These are phyloP conservation scores for Ganoderma leucocontextum DNA, from an alignment of 1,284 basidiomycete genomes.

Conservation along the genomic window DNA sequence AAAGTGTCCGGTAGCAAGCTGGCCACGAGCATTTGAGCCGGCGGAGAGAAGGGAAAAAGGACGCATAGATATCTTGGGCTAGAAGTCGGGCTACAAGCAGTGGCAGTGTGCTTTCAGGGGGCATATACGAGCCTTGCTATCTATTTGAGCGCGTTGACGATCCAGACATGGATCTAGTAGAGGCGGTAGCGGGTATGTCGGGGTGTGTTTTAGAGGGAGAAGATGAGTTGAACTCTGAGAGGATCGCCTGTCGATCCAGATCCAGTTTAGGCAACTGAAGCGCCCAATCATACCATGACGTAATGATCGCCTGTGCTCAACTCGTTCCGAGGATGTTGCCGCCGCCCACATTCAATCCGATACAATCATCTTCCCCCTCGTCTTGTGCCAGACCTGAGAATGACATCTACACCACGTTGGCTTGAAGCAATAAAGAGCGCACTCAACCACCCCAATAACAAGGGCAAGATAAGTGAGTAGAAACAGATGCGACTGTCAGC, in stretches of 20 bases:
- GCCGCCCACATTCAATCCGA: too few species aligned
- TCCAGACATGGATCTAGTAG: neutral
- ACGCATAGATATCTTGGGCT: neutral
- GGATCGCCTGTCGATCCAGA: neutral
- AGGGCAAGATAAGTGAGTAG: constrained; percentile 40
- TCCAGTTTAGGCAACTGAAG: neutral
- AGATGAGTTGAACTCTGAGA: neutral
- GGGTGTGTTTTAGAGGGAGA: neutral
- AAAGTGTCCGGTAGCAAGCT: constrained; percentile 66
- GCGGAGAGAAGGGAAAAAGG: constrained; percentile 47
- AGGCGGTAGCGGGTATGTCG: neutral
- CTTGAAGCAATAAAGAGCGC: constrained; percentile 55
- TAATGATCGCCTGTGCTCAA: too few species aligned
- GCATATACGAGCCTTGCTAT: neutral
- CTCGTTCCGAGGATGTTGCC: too few species aligned
- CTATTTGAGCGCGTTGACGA: neutral
- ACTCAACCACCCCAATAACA: constrained; percentile 49
- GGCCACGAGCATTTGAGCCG: constrained; percentile 83
- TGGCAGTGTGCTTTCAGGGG: neutral
- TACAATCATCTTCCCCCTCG: neutral
- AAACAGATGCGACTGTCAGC: neutral
- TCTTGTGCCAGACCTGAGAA: neutral
- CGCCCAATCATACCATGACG: neutral
- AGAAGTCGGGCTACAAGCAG: too few species aligned
- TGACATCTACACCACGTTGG: constrained; percentile 55